These are phyloP conservation scores for Daldinia eschscholtzii DNA, from an alignment of 2,329 filamentous ascomycete genomes.

Conservation along the genomic window DNA sequence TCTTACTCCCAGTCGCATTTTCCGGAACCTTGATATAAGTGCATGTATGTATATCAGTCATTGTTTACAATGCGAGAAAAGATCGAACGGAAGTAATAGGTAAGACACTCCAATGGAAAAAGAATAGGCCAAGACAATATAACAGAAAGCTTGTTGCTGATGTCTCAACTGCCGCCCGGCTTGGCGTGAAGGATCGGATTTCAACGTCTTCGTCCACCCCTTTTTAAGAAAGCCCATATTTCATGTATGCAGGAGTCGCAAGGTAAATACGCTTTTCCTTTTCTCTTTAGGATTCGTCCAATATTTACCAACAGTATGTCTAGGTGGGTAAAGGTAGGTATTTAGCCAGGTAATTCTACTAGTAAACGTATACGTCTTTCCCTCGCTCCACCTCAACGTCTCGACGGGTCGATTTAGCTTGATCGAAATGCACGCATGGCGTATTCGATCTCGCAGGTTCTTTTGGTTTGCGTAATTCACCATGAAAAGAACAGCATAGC, in stretches of 20 bases:
- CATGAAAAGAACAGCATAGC: slow-evolving; percentile 11
- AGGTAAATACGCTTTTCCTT: not conserved
- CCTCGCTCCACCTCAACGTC: not conserved
- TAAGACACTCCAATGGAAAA: not conserved
- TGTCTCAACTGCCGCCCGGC: slow-evolving; percentile 26
- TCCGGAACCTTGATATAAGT: too few relatives aligned
- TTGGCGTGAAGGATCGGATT: slow-evolving; percentile 14
- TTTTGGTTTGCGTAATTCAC: slow-evolving; percentile 31
- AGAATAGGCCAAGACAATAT: not conserved
- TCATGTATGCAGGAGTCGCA: too few relatives aligned
- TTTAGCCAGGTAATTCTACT: slow-evolving; percentile 7
- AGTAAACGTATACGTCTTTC: not conserved
- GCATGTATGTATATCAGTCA: too few relatives aligned
- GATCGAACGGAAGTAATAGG: not conserved
- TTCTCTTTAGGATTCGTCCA: not conserved
- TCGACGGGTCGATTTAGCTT: slow-evolving; percentile 17
- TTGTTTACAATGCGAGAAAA: too few relatives aligned
- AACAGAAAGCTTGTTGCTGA: slow-evolving; percentile 20
- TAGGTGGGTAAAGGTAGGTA: too few relatives aligned
- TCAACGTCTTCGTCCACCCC: not conserved
- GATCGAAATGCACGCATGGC: slow-evolving; percentile 34
- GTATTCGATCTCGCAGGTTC: slow-evolving; percentile 37
- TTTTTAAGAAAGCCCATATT: not conserved
- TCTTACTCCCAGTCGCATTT: too few relatives aligned
- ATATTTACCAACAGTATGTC: not conserved